Percentiles rank a stretch among this genome's conserved stretches.
phyloP scores from a whole-genome alignment of 805 yeast genomes.

The Candida pseudoglaebosa region DNA sequence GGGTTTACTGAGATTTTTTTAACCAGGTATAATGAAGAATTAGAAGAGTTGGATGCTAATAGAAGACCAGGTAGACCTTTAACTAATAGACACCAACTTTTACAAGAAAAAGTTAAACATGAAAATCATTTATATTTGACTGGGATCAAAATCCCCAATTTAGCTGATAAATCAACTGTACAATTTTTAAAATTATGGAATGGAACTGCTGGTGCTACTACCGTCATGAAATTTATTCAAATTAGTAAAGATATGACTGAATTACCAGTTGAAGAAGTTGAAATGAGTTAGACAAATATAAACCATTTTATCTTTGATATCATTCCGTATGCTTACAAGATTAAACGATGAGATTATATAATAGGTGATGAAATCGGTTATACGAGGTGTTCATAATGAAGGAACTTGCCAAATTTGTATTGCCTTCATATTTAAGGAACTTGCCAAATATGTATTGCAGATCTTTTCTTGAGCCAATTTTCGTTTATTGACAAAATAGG shows the following conservation, averaged over 20 bases:
- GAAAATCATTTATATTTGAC: slow-evolving; percentile 61
- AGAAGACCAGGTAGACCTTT: slow-evolving; percentile 91
- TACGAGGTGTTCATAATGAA: no score
- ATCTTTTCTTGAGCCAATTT: no score
- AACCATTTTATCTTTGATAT: no score
- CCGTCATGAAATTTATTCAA: slow-evolving; percentile 50
- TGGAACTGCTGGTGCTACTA: slow-evolving; percentile 75
- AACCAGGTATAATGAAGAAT: slow-evolving; percentile 70
- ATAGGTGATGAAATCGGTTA: no score
- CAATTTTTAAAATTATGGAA: slow-evolving; percentile 68
- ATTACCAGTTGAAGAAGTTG: slow-evolving; percentile 20
- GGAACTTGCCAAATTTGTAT: no score
- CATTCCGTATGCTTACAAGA: no score
- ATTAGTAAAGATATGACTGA: slow-evolving; percentile 26
- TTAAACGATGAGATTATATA: no score
- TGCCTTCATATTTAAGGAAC: no score
- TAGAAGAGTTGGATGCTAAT: slow-evolving; percentile 52
- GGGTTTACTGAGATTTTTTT: slow-evolving; percentile 59
- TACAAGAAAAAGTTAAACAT: slow-evolving; percentile 57
- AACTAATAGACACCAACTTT: slow-evolving; percentile 59
- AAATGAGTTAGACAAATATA: slow-evolving; percentile 18
- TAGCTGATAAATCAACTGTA: slow-evolving; percentile 59
- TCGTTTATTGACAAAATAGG: no score
- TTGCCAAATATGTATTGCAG: no score
- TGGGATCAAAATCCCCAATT: slow-evolving; percentile 72